Conservation (phyloP, 768 basidiomycete species). For the Phaeolepiota aurea region DNA sequence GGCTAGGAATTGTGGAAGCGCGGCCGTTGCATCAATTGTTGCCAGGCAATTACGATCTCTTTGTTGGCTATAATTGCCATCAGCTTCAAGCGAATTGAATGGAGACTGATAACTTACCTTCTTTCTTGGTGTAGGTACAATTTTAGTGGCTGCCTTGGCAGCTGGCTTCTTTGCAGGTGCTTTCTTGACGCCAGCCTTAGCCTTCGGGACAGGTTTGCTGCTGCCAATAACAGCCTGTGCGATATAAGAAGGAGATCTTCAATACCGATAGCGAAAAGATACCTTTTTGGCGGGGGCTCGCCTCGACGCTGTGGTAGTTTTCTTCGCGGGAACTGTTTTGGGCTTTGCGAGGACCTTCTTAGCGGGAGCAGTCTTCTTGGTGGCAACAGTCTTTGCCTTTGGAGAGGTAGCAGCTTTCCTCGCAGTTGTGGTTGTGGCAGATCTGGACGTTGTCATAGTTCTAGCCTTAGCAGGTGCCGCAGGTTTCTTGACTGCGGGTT, state of each 20-base stretch:
- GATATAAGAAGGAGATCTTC: neutral
- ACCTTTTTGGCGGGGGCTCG: conserved; percentile 34
- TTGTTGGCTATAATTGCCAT: conserved; percentile 16
- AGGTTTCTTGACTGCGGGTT: conserved; percentile 13
- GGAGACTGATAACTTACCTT: conserved; percentile 15
- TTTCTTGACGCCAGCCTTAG: conserved; percentile 34
- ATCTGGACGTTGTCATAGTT: conserved; percentile 1
- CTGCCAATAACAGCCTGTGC: no score
- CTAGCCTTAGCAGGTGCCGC: neutral
- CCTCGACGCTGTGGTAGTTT: conserved; percentile 25
- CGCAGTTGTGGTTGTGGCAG: conserved; percentile 10
- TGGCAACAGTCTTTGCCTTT: conserved; percentile 7
- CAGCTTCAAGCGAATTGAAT: neutral
- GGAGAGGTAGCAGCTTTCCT: conserved; percentile 22
- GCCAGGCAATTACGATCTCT: conserved; percentile 13
- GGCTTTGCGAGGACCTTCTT: conserved; percentile 1
- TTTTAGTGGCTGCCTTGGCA: conserved; percentile 15
- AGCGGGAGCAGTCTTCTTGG: conserved; percentile 5
- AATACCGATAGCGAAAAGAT: neutral
- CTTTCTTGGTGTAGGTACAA: conserved; percentile 24
- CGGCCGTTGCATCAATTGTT: no score
- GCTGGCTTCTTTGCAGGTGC: conserved; percentile 23
- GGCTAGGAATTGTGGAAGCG: conserved; percentile 10
- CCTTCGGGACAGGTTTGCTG: conserved; percentile 30
- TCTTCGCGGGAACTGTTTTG: conserved; percentile 17